Evolutionary conservation across 768 basidiomycete genomes (phyloP).

Genomic region (Lentinula aciculospora): DNA sequence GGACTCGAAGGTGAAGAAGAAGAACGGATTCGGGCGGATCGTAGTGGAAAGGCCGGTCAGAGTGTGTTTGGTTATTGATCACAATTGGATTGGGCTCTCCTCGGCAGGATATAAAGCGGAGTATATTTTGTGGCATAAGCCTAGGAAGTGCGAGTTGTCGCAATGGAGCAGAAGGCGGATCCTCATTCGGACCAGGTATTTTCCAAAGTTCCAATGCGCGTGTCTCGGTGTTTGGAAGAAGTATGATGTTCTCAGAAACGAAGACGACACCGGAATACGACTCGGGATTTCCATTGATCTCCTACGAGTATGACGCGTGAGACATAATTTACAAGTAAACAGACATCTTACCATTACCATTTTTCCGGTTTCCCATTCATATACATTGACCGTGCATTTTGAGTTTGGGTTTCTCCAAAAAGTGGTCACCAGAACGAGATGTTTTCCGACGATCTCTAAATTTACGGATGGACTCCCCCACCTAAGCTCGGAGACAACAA

Average conservation of each 20-base stretch:
- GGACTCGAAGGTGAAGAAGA: constrained; percentile 25
- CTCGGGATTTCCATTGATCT: constrained; percentile 9
- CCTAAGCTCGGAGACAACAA: constrained; percentile 11
- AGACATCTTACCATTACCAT: constrained; percentile 26
- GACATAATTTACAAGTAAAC: background rate
- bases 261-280: constrained; percentile 20
- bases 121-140: constrained; percentile 17
- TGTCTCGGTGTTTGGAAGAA: constrained; percentile 18
- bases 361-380: constrained; percentile 35
- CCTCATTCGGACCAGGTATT: constrained; percentile 12
- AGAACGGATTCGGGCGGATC: constrained; percentile 24
- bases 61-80: constrained; percentile 2
- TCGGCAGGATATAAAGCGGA: constrained; percentile 27
- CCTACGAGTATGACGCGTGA: constrained; percentile 3
- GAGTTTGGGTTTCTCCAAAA: constrained; percentile 13
- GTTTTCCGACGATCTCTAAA: constrained; percentile 40
- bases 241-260: constrained; percentile 17
- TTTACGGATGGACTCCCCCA: constrained; percentile 26
- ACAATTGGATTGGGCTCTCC: constrained; percentile 35
- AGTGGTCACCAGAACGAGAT: constrained; percentile 32
- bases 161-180: constrained; percentile 16
- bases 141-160: constrained; percentile 23
- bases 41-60: constrained; percentile 18
- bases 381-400: constrained; percentile 30
- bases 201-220: constrained; percentile 20